Conservation (phyloP, 2,329 filamentous ascomycete species). For the Phyllachora maydis region DNA sequence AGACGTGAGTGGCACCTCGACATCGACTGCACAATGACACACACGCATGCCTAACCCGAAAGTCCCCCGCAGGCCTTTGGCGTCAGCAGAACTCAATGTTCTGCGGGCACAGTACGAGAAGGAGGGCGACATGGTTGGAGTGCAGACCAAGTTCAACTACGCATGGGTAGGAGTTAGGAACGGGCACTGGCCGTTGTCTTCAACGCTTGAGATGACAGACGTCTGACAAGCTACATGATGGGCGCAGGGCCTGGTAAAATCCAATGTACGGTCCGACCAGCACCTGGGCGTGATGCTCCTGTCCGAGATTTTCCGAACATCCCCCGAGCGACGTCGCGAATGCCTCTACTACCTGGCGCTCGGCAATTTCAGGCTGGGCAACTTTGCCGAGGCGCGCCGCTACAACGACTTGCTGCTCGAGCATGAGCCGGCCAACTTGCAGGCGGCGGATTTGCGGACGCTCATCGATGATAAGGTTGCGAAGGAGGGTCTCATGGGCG, state of each 20-base stretch:
- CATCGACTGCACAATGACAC: background rate
- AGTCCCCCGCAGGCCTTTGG: slow-evolving; percentile 49
- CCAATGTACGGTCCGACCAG: slow-evolving; percentile 62
- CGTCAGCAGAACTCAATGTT: slow-evolving; percentile 79
- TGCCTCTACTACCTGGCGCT: slow-evolving; percentile 96
- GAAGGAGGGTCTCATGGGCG: slow-evolving; percentile 81
- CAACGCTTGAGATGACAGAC: too few species aligned
- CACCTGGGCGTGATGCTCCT: slow-evolving; percentile 87
- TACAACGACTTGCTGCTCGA: slow-evolving; percentile 90
- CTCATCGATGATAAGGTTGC: slow-evolving; percentile 94
- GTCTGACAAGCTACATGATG: too few species aligned
- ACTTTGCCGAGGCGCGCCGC: slow-evolving; percentile 82
- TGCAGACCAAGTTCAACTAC: slow-evolving; percentile 99
- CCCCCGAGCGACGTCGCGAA: slow-evolving; percentile 83
- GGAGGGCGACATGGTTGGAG: slow-evolving; percentile 87
- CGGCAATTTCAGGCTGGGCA: slow-evolving; percentile 95
- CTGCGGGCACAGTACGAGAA: slow-evolving; percentile 90
- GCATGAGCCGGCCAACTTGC: slow-evolving; percentile 77
- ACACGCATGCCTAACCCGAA: slow-evolving; percentile 1
- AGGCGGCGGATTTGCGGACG: slow-evolving; percentile 67
- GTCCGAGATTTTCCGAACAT: slow-evolving; percentile 87
- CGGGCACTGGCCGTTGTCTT: too few species aligned
- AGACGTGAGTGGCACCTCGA: slow-evolving; percentile 43
- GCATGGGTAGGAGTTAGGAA: slow-evolving; percentile 87
- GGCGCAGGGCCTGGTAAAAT: slow-evolving; percentile 92